Conservation (phyloP, 1,284 basidiomycete genomes). For the Trichosporon inkin region DNA sequence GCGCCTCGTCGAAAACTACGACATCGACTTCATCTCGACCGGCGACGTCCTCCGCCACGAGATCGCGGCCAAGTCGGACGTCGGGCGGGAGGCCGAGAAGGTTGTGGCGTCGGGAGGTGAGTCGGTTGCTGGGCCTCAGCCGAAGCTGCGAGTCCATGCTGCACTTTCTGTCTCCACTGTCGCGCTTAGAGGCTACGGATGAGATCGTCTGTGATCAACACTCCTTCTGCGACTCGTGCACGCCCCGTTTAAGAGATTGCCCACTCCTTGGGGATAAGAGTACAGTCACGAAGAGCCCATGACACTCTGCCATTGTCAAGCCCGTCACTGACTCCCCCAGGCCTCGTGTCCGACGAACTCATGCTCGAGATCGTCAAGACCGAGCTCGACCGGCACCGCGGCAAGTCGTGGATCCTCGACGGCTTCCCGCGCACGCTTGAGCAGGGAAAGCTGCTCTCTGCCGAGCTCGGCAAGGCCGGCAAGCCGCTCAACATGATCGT, state of each 20-base stretch:
- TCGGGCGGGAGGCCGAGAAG: constrained; percentile 5
- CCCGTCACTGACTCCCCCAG: constrained; percentile 21
- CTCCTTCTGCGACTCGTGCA: too few species aligned
- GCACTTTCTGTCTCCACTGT: background rate
- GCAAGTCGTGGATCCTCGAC: constrained; percentile 77
- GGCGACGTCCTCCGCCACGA: constrained; percentile 51
- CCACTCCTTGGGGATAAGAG: too few species aligned
- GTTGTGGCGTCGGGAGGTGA: constrained; percentile 14
- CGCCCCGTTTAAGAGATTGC: too few species aligned
- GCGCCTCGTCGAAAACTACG: constrained; percentile 47
- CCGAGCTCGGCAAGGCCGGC: constrained; percentile 53
- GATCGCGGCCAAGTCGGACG: constrained; percentile 36
- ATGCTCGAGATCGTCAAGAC: constrained; percentile 49
- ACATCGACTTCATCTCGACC: constrained; percentile 48
- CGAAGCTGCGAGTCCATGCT: too few species aligned
- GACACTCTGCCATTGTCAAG: too few species aligned
- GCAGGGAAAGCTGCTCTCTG: constrained; percentile 73
- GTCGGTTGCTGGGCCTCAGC: background rate
- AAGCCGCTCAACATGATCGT: constrained; percentile 74
- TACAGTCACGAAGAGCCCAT: too few species aligned
- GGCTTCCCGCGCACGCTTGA: constrained; percentile 91
- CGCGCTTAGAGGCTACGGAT: too few species aligned
- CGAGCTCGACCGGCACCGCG: constrained; percentile 46
- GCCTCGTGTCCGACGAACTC: constrained; percentile 49
- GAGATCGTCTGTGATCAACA: too few species aligned